A percentile compares a stretch with the other conserved stretches of the same genome.
phyloP scores from a whole-genome alignment of 176 grass and related monocot species.

The Carex myosuroides region DNA sequence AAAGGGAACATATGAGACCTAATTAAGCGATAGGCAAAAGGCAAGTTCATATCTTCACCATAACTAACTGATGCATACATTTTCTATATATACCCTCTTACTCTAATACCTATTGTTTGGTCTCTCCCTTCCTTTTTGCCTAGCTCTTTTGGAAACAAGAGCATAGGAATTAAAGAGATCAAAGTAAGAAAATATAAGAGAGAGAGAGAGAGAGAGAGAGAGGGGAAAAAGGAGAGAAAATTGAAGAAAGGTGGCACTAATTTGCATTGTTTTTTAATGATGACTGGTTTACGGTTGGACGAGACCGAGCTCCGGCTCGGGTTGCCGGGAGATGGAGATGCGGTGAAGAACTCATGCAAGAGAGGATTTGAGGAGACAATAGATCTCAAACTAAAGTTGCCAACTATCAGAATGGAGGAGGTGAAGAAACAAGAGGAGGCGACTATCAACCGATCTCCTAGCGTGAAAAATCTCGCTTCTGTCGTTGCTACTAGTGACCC shows the following conservation, averaged over 20 bases:
- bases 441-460: conserved; percentile 34
- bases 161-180: neutral
- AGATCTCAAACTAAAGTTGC: conserved; percentile 77
- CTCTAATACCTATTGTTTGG: conserved; percentile 27
- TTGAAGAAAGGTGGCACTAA: conserved; percentile 15
- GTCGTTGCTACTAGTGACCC: conserved; percentile 33
- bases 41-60: conserved; percentile 23
- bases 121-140: conserved; percentile 18
- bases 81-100: conserved; percentile 23
- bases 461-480: conserved; percentile 37
- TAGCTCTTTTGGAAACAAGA: conserved; percentile 22
- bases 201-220: too few species aligned
- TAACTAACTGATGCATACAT: conserved; percentile 16
- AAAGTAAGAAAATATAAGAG: neutral
- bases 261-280: conserved; percentile 34
- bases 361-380: conserved; percentile 77
- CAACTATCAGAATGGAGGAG: conserved; percentile 52
- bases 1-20: conserved; percentile 6
- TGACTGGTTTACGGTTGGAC: conserved; percentile 46
- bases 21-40: conserved; percentile 21
- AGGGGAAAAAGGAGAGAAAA: conserved; percentile 1
- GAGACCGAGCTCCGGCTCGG: conserved; percentile 94
- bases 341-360: conserved; percentile 52
- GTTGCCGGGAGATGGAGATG: conserved; percentile 66
- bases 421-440: conserved; percentile 24